Conservation (phyloP, 2,329 filamentous ascomycete species). For the Dichotomopilus funicola region DNA sequence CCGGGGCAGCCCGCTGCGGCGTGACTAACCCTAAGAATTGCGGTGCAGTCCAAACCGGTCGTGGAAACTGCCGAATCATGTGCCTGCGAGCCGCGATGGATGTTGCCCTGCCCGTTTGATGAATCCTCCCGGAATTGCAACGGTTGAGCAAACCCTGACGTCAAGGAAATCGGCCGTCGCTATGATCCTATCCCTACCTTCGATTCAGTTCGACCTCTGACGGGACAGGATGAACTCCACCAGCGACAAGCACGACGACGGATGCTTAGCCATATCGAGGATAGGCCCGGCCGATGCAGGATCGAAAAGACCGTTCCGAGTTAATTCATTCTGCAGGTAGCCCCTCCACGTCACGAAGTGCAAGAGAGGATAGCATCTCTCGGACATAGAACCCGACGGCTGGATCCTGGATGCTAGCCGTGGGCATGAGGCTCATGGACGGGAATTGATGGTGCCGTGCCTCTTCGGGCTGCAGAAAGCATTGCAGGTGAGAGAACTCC, state of each 20-base stretch:
- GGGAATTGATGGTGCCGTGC: neutral
- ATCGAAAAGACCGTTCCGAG: too few species aligned
- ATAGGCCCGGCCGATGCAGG: too few species aligned
- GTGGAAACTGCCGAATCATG: conserved; percentile 11
- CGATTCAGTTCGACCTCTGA: neutral
- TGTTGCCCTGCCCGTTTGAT: conserved; percentile 5
- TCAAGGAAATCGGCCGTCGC: conserved; percentile 1
- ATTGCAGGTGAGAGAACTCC: neutral
- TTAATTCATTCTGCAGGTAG: too few species aligned
- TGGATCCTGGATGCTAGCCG: too few species aligned
- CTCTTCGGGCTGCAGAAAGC: neutral
- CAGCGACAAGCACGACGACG: too few species aligned
- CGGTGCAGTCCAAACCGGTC: neutral
- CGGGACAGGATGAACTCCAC: neutral
- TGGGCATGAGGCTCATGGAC: too few species aligned
- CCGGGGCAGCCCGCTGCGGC: conserved; percentile 16
- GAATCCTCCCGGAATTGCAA: conserved; percentile 10
- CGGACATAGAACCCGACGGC: too few species aligned
- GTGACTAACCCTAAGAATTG: conserved; percentile 14
- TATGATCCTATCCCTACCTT: neutral
- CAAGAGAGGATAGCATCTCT: too few species aligned
- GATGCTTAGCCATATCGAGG: too few species aligned
- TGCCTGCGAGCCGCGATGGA: neutral
- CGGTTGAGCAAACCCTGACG: conserved; percentile 14
- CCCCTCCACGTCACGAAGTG: too few species aligned